Base-by-base conservation (phyloP, 2,329 filamentous ascomycete species). In the Knufia petricola region DNA sequence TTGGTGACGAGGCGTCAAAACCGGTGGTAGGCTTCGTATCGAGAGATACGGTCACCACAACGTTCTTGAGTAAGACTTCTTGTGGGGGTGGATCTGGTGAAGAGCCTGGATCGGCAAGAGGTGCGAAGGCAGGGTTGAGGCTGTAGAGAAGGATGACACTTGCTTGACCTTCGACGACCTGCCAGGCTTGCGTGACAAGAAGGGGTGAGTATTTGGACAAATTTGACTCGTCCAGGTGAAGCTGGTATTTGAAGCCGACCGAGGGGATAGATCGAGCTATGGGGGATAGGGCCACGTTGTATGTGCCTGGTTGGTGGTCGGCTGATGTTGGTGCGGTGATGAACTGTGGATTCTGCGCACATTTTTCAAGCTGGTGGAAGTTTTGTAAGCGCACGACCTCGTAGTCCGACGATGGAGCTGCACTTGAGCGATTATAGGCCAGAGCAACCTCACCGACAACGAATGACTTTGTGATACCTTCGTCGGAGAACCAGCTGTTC, bases 331-430 rank as follows among this genome's bases (percentile, higher is more conserved):
- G 37, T 13, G 54, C 46, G 26, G 82, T 79, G 45, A 96, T 81
- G 66, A 96, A 94, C 50, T 88, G 85, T 37, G 87, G 87, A 64
- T 98, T 98, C 1, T 89, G 88, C 0, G 88, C 89, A 49, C 98
- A 89, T 60, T 87, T 88, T 60, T 96, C 92, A 4, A 98, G 76
- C n/a, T 78, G 76, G 8, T 82, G 69, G 63, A 94, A 95, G 63
- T 95, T 92, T 60, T 94, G 87, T 51, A 98, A 78, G 17, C 86
- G 82, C 56, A 96, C 83, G 1, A 72, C 82, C 59, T 89, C 77
- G 1, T 64, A 67, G 19, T 69, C 69, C 46, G 67, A 64, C 19
- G 66, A 61, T 12, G 63, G 58, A 26, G 61, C 57, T 32, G 74
- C 67, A 46, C 73, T 69, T 48, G 58, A 39, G 31, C 61, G 51